Base-by-base conservation (phyloP, 2,329 filamentous ascomycete species). In the Alternaria brassicae region DNA sequence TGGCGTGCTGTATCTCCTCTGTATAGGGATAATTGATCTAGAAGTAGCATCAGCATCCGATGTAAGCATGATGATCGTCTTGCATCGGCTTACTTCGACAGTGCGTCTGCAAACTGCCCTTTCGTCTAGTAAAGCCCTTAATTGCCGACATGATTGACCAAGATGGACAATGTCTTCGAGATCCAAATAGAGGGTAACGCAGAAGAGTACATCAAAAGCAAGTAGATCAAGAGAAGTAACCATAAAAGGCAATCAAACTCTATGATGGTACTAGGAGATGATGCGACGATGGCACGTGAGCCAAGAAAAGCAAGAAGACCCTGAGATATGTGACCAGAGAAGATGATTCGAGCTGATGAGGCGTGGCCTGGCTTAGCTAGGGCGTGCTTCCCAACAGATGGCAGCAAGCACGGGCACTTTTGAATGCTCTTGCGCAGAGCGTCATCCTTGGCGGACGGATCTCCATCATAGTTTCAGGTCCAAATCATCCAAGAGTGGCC, bases 151-250 rank as follows among this genome's bases (percentile, higher is more conserved):
- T 40, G 82, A 82, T 44, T 81, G 79, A 39, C 84, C 83, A 41
- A 91, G 77, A 61, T 84, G 80, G 58, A 87, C 82, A 37, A 86
- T 80, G 63, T 90, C 87, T 45, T 86, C 81, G 25, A 88, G 77
- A 17, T 84, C 80, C 34, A 91, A 80, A 55, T 81, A 76, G 6
- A 79, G 78, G 7, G 84, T 81, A 50, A 91, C 83, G 51, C 85
- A 81, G 49, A 85, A 84, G 27, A 90, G 77, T n/a, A 91, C 80
- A 74, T 91, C 89, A 69, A 85, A 88, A 0, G 89, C 88, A 12
- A 91, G 75, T 28, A 69, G 65, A 59, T 83, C 79, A 40, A 85
- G 71, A 19, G 62, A 62, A 49, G 64, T 45, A 63, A 60, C 60
- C 74, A 77, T 77, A 61, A 63, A 67, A 56, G 52, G 37, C n/a